These are phyloP conservation scores for Aspergillus intermedius DNA, from an alignment of 2,329 filamentous ascomycete genomes.

Conservation along the genomic window DNA sequence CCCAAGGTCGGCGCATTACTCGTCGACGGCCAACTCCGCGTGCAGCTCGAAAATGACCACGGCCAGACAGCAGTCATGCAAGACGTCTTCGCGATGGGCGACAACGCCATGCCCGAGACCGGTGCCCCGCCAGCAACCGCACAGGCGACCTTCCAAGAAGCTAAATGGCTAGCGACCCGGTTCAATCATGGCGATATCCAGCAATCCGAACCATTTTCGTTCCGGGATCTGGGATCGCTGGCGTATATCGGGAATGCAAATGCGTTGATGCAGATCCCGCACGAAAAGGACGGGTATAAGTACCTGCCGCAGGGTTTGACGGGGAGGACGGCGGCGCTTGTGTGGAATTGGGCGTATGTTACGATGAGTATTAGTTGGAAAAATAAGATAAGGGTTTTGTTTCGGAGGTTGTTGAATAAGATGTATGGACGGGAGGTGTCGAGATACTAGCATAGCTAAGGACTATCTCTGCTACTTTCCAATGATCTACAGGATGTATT, in stretches of 20 bases:
- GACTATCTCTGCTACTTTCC: too few species aligned
- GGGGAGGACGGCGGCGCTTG: constrained; percentile 35
- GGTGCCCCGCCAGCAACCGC: constrained; percentile 52
- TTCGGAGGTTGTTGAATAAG: constrained; percentile 38
- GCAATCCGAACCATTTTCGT: constrained; percentile 42
- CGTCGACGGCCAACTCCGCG: constrained; percentile 50
- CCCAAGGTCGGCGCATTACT: constrained; percentile 44
- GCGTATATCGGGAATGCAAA: constrained; percentile 55
- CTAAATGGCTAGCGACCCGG: constrained; percentile 50
- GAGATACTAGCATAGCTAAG: constrained; percentile 25
- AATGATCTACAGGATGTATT: too few species aligned
- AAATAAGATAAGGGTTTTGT: constrained; percentile 36
- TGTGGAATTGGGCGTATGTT: constrained; percentile 42
- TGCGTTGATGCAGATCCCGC: constrained; percentile 49
- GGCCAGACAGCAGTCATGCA: constrained; percentile 39
- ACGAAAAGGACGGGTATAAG: constrained; percentile 15
- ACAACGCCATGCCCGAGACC: constrained; percentile 50
- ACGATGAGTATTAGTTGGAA: constrained; percentile 44
- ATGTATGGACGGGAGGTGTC: constrained; percentile 41
- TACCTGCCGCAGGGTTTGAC: constrained; percentile 33
- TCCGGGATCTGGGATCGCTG: constrained; percentile 52
- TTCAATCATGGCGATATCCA: constrained; percentile 46
- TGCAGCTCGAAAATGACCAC: constrained; percentile 43
- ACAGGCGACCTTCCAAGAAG: constrained; percentile 54
- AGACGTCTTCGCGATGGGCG: constrained; percentile 52